Conservation (phyloP, 2,329 filamentous ascomycete genomes). For the Rhynchosporium secalis region DNA sequence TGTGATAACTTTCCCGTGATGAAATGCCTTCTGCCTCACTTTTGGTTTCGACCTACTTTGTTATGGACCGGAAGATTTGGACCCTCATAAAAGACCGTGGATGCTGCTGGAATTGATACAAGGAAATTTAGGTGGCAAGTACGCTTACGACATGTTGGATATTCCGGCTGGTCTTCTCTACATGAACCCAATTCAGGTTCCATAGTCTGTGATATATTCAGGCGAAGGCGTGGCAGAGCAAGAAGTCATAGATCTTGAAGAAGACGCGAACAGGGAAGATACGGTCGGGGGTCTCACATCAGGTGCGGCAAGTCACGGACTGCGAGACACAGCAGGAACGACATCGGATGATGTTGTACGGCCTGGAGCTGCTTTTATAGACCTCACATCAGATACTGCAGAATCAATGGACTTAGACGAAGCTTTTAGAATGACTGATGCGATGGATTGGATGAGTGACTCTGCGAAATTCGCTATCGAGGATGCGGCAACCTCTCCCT, state of each 20-base stretch:
- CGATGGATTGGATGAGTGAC: not conserved
- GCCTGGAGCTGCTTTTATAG: not conserved
- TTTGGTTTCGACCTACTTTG: constrained; percentile 18
- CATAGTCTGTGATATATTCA: not conserved
- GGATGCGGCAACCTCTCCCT: not conserved
- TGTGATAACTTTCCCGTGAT: constrained; percentile 16
- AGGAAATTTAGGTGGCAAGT: constrained; percentile 8
- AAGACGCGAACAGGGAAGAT: not conserved
- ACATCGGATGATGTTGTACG: not conserved
- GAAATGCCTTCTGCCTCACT: constrained; percentile 17
- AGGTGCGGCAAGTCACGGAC: not conserved
- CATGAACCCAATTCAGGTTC: not conserved
- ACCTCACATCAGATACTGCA: not conserved
- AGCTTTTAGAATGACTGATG: not conserved
- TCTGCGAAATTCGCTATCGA: not conserved
- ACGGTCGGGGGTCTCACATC: not conserved
- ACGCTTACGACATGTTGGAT: constrained; percentile 10
- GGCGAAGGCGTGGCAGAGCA: not conserved
- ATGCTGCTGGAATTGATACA: constrained; percentile 15
- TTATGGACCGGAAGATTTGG: constrained; percentile 1
- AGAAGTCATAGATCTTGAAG: too few species aligned
- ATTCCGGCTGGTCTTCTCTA: not conserved
- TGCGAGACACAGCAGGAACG: not conserved
- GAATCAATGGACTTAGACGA: not conserved
- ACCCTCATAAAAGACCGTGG: constrained; percentile 1